Percentiles rank a stretch among this genome's conserved stretches.
These are phyloP conservation scores for Russula abietina DNA, from an alignment of 768 basidiomycete genomes.

Conservation along the genomic window DNA sequence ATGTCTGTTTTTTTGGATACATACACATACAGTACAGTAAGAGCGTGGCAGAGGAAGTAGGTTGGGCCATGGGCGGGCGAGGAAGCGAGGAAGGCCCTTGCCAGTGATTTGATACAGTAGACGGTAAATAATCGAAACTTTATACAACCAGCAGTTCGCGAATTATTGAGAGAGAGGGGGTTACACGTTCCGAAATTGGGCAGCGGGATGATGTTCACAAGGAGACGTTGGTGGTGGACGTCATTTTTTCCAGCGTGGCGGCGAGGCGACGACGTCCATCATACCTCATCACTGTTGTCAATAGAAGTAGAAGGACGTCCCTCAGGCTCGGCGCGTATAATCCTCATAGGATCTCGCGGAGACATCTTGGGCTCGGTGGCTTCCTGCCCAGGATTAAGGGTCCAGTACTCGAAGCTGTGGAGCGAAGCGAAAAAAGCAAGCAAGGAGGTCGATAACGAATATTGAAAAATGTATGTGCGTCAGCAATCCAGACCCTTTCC, in stretches of 20 bases:
- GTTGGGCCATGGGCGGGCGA: no score
- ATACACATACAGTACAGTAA: no score
- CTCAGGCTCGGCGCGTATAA: conserved; percentile 5
- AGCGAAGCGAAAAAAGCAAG: background rate
- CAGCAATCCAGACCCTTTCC: conserved; percentile 4
- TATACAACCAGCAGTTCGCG: no score
- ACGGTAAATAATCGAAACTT: no score
- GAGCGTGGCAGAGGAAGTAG: no score
- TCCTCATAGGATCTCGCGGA: conserved; percentile 35
- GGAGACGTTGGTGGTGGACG: background rate
- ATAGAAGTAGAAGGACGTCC: background rate
- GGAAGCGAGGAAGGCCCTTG: no score
- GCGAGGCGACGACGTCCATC: background rate
- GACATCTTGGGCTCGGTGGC: conserved; percentile 39
- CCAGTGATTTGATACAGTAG: no score
- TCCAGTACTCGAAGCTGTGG: conserved; percentile 46
- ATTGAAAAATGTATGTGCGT: background rate
- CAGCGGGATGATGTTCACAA: no score
- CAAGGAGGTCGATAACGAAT: background rate
- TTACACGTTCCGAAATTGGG: no score
- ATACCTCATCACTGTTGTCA: background rate
- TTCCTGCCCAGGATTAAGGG: conserved; percentile 46
- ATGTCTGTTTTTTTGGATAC: no score
- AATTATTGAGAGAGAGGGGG: no score
- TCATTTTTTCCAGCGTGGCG: conserved; percentile 3